Evolutionary conservation across 306 rosid species (phyloP).

Genomic region (Potentilla sterilis): DNA sequence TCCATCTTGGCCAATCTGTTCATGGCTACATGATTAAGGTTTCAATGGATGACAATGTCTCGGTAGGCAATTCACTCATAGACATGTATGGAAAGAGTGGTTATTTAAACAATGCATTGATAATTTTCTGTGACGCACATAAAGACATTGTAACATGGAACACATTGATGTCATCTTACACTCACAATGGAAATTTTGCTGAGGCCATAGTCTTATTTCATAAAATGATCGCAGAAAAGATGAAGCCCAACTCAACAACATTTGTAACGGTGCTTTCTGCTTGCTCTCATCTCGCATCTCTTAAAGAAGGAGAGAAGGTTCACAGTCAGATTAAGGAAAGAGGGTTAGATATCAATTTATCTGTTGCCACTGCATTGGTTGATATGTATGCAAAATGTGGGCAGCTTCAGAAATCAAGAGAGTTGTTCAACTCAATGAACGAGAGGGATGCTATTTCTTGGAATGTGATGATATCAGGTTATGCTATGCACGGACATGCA

Average conservation of each 20-base stretch:
- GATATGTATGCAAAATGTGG: slow-evolving; percentile 90
- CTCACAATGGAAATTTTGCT: slow-evolving; percentile 36
- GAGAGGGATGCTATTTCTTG: slow-evolving; percentile 56
- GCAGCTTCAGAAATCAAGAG: slow-evolving; percentile 53
- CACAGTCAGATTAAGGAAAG: slow-evolving; percentile 47
- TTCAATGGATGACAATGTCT: slow-evolving; percentile 36
- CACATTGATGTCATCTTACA: slow-evolving; percentile 60
- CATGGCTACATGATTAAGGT: slow-evolving; percentile 54
- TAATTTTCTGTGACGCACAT: slow-evolving; percentile 39
- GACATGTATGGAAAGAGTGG: slow-evolving; percentile 77
- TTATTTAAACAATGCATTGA: slow-evolving; percentile 41
- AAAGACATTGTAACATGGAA: slow-evolving; percentile 63
- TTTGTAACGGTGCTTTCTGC: slow-evolving; percentile 52
- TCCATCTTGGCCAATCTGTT: slow-evolving; percentile 53
- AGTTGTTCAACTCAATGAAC: slow-evolving; percentile 49
- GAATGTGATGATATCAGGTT: slow-evolving; percentile 75
- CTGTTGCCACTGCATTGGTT: slow-evolving; percentile 63
- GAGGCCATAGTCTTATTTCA: slow-evolving; percentile 53
- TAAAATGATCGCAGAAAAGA: slow-evolving; percentile 46
- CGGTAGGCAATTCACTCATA: slow-evolving; percentile 53
- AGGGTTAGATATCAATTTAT: slow-evolving; percentile 46
- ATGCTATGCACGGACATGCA: slow-evolving; percentile 66
- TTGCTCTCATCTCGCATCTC: slow-evolving; percentile 67
- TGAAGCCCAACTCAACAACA: slow-evolving; percentile 56
- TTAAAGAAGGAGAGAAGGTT: slow-evolving; percentile 51